Conservation (phyloP, 345 rosid species). For the Linum trigynum region DNA sequence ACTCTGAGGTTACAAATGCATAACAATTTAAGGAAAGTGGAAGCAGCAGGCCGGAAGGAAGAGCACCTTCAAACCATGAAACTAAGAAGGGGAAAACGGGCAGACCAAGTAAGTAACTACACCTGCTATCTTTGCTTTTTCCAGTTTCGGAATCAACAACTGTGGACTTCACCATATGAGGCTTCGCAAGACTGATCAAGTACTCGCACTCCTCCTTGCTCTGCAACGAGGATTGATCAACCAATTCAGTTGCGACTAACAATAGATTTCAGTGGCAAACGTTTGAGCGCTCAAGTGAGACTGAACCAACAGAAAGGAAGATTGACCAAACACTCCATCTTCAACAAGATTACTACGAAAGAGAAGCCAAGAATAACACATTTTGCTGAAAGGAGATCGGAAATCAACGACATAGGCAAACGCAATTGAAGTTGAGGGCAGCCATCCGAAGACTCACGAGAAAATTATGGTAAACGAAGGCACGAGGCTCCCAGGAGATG, state of each 20-base stretch:
- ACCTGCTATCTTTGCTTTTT: conserved; percentile 90
- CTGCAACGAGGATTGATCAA: conserved; percentile 24
- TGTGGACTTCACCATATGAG: conserved; percentile 73
- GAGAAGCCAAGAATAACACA: background rate
- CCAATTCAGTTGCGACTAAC: background rate
- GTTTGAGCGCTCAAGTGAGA: background rate
- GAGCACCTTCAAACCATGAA: background rate
- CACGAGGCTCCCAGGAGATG: conserved; percentile 94
- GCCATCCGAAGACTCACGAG: conserved; percentile 41
- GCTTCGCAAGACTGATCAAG: conserved; percentile 66
- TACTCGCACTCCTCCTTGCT: conserved; percentile 67
- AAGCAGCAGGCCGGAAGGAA: conserved; percentile 2
- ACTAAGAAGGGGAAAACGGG: background rate
- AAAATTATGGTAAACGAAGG: conserved; percentile 75
- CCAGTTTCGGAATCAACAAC: conserved; percentile 84
- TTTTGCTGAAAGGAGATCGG: too few species aligned
- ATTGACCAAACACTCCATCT: too few species aligned
- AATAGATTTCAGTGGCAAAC: background rate
- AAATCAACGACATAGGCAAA: background rate
- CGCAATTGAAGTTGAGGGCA: background rate
- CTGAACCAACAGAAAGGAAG: background rate
- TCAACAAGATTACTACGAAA: too few species aligned
- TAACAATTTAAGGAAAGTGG: conserved; percentile 5
- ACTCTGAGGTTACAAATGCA: conserved; percentile 40
- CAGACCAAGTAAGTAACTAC: background rate